Evolutionary conservation across 345 rosid species (phyloP), one percentile per base, ranked within the genome.

Genomic region (Populus nigra): DNA sequence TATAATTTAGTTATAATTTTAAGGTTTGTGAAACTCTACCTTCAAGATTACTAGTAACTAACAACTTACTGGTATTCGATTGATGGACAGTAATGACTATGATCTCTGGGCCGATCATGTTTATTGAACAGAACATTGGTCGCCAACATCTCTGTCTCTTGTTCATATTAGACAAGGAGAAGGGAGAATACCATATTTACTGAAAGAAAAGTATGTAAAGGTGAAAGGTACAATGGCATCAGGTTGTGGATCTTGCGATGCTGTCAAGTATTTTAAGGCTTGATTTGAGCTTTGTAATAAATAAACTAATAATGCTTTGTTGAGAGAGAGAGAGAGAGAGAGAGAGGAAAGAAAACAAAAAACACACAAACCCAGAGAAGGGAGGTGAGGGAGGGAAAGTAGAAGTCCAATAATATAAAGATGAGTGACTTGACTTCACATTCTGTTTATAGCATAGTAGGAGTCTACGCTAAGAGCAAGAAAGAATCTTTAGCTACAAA

Each of bases 401-500:
- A 36, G 73, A 65, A 50, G 31, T 39, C 18, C 38, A 43, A 73
- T 39, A 25, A 45, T 55, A 39, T 22, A 68, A 65, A 41, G 41
- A 74, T 73, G 73, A 49, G 84, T 72, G 80, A 77, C 45, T 10
- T 9, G 45, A 41, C 68, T 75, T 82, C 73, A 61, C 72, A 77
- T 79, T 59, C 27, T 73, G 27, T 70, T 17, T 67, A 57, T 45
- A 45, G 65, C 67, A 33, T 41, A 69, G 33, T 20, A 50, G 76
- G 59, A 70, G 65, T 57, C 43, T 68, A 31, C 72, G 49, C 20
- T 47, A 77, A 65, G 72, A 72, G 65, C 71, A 78, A 78, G 81
- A 84, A 76, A 80, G 81, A 84, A 73, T 73, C 81, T 65, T 84
- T 72, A 25, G 65, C 53, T 73, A 77, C 76, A 69, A 63, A 73